Base-by-base conservation (phyloP, 2,329 filamentous ascomycete genomes). In the Colletotrichum limetticola region DNA sequence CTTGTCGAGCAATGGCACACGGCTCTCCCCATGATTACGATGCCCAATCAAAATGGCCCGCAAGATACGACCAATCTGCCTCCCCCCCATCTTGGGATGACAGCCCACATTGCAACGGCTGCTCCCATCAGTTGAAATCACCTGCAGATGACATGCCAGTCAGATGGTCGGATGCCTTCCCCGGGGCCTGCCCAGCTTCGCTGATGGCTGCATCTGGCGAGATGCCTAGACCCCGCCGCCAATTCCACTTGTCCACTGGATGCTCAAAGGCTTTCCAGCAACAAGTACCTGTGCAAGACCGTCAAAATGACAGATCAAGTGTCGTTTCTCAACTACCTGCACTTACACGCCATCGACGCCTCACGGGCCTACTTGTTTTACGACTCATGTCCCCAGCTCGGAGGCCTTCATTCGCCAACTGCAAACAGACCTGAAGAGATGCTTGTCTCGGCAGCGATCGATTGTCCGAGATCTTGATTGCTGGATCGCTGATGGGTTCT, bases 291-390 rank as follows among this genome's bases (percentile, higher is more conserved):
- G 60, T 55, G 56, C 60, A 16, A 73, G 52, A 60, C 60, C 32
- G 16, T 35, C 35, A 71, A 71, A 66, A 66, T 71, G 71, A 71
- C 60, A 65, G 16, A 66, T 73, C 71, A 73, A 64, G 70, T 58
- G 35, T 73, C 71, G 56, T 5, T 65, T 73, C n/a, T 73, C 66
- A 57, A 12, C 58, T 66, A 73, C 60, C 35, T 64, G 35, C 26
- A 56, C 66, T 49, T 28, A 12, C 55, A 57, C 55, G 49, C 66
- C 71, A 57, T 61, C 60, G 28, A 61, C 71, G 46, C 55, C 66
- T 53, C 59, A 19, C 28, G 24, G 22, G n/a, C 55, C 61, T n/a
- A 12, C 16, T 16, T 28, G 52, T 60, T 52, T 24, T 61, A 57
- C 55, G 28, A 61, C 52, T 66, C 35, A 37, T 52, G 46, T 37